These are phyloP conservation scores for Kwoniella sp. DNA, from an alignment of 768 basidiomycete species.

Conservation along the genomic window DNA sequence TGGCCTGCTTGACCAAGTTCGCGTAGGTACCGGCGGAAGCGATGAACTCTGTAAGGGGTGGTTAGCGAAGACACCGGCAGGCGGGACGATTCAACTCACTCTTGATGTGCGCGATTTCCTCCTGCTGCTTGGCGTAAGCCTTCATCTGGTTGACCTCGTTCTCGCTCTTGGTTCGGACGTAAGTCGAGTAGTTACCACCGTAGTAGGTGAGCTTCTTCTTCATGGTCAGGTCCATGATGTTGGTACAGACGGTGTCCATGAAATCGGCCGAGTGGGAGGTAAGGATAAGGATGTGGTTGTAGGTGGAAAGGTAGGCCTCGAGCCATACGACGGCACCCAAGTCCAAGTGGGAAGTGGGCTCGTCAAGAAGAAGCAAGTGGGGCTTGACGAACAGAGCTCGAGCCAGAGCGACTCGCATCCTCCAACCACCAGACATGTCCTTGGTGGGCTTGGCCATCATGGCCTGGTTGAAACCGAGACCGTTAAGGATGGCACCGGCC, in stretches of 20 bases:
- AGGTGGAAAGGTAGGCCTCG: slow-evolving; percentile 94
- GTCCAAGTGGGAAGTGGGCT: slow-evolving; percentile 72
- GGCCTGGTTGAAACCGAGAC: slow-evolving; percentile 79
- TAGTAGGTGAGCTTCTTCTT: slow-evolving; percentile 92
- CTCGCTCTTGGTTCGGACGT: slow-evolving; percentile 90
- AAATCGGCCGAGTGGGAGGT: slow-evolving; percentile 98
- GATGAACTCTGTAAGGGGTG: slow-evolving; percentile 67
- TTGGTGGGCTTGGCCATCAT: slow-evolving; percentile 98
- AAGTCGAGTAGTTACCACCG: slow-evolving; percentile 93
- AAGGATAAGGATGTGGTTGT: slow-evolving; percentile 87
- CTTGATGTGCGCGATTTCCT: slow-evolving; percentile 97
- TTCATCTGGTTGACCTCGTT: slow-evolving; percentile 99
- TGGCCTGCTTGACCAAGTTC: slow-evolving; percentile 96
- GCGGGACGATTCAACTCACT: slow-evolving; percentile 56
- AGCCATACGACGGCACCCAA: slow-evolving; percentile 98
- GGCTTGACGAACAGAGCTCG: slow-evolving; percentile 94
- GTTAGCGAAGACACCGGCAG: slow-evolving; percentile 4
- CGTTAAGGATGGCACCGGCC: slow-evolving; percentile 92
- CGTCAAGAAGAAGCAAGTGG: slow-evolving; percentile 88
- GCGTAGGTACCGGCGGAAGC: slow-evolving; percentile 99
- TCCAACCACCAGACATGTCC: slow-evolving; percentile 99
- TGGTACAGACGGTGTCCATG: slow-evolving; percentile 94
- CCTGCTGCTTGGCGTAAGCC: slow-evolving; percentile 96
- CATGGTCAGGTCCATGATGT: slow-evolving; percentile 90
- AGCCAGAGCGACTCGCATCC: slow-evolving; percentile 96